phyloP scores from a whole-genome alignment of 1,284 basidiomycete genomes.

The Ustilago trichophora region DNA sequence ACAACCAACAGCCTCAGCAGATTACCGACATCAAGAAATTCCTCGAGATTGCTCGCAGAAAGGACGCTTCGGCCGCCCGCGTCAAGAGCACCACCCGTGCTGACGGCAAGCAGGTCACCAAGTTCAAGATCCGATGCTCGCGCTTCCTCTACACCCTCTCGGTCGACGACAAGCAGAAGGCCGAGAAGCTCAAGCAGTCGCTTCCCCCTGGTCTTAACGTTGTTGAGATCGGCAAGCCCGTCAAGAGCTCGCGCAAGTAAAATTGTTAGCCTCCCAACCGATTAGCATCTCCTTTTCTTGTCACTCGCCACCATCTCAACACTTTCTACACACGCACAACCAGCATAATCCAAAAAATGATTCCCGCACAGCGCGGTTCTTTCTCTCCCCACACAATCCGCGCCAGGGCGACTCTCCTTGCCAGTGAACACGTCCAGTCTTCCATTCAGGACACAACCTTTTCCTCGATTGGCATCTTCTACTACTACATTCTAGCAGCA shows the following conservation, averaged over 20 bases:
- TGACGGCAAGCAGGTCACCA: conserved; percentile 79
- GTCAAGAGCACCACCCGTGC: conserved; percentile 89
- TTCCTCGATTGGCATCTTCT: too few species aligned
- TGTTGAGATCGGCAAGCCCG: conserved; percentile 52
- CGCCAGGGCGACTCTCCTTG: not conserved
- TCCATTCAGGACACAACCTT: too few species aligned
- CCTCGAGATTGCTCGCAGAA: conserved; percentile 89
- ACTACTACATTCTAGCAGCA: too few species aligned
- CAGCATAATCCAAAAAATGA: not conserved
- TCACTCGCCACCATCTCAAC: conserved; percentile 1
- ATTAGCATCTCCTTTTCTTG: not conserved
- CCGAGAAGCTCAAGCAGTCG: conserved; percentile 95
- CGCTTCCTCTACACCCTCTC: conserved; percentile 97
- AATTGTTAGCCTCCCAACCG: too few species aligned
- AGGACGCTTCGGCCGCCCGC: conserved; percentile 83
- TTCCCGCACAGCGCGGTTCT: not conserved
- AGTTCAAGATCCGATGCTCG: conserved; percentile 99
- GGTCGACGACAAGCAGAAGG: conserved; percentile 96
- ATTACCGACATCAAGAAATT: conserved; percentile 98
- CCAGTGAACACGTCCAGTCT: too few species aligned
- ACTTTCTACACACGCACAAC: too few species aligned
- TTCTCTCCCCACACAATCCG: too few species aligned
- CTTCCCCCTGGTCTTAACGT: conserved; percentile 80
- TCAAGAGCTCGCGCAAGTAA: conserved; percentile 51
- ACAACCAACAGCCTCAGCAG: conserved; percentile 92